A percentile compares a stretch with the other conserved stretches of the same genome.
Evolutionary conservation across 2,329 filamentous ascomycete species (phyloP).

Genomic region (Aspergillus candidus): DNA sequence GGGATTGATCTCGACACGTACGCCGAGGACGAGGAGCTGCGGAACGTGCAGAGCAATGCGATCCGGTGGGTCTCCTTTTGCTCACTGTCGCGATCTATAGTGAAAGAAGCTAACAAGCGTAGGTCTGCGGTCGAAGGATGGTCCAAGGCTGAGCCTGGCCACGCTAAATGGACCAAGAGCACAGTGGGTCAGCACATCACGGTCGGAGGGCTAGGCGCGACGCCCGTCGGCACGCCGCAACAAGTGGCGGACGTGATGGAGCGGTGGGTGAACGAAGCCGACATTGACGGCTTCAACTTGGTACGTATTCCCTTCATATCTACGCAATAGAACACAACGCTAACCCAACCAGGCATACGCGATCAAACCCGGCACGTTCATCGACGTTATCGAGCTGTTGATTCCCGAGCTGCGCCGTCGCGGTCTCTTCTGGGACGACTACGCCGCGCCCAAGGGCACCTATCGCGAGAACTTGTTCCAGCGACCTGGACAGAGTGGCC

Average conservation of each 20-base stretch:
- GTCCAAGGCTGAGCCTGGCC: conserved; percentile 52
- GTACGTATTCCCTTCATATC: conserved; percentile 38
- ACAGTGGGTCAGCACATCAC: conserved; percentile 63
- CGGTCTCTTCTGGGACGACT: conserved; percentile 42
- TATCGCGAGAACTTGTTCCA: conserved; percentile 37
- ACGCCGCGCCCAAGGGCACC: conserved; percentile 32
- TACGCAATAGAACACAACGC: conserved; percentile 8
- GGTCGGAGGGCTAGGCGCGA: conserved; percentile 61
- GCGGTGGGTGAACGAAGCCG: conserved; percentile 60
- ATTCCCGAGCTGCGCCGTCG: conserved; percentile 57
- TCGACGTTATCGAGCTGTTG: conserved; percentile 60
- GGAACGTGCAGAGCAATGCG: conserved; percentile 56
- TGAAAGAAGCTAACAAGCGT: conserved; percentile 5
- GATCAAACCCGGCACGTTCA: conserved; percentile 61
- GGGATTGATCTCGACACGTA: conserved; percentile 59
- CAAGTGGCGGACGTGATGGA: conserved; percentile 64
- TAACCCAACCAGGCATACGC: conserved; percentile 49
- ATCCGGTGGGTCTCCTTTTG: too few species aligned
- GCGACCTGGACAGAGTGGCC: conserved; percentile 27
- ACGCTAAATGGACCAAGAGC: conserved; percentile 65
- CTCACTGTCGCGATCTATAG: too few species aligned
- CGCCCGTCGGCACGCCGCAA: conserved; percentile 57
- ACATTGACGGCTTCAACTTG: conserved; percentile 70
- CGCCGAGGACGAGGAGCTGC: conserved; percentile 57
- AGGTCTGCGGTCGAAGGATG: conserved; percentile 47